phyloP scores from a whole-genome alignment of 2,329 filamentous ascomycete genomes.

The Cladosporium sp. region DNA sequence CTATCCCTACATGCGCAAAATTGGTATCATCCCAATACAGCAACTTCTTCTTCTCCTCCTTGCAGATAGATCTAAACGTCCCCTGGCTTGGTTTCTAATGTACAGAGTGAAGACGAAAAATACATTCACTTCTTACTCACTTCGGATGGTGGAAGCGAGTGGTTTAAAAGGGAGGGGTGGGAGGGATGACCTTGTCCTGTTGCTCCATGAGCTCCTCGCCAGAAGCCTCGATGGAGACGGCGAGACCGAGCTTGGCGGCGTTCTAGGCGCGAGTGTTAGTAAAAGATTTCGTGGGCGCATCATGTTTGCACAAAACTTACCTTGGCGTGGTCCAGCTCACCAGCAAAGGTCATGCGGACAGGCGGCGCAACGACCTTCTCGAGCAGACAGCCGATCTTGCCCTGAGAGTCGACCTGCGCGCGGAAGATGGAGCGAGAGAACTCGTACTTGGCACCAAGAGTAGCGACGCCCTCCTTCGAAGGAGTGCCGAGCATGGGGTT shows the following conservation, averaged over 20 bases:
- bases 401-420: constrained; percentile 91
- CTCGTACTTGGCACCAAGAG: constrained; percentile 95
- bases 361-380: constrained; percentile 95
- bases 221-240: constrained; percentile 83
- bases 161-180: constrained; percentile 33
- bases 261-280: constrained; percentile 54
- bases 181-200: constrained; percentile 53
- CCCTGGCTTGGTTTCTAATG: constrained; percentile 5
- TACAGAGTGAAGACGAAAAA: constrained; percentile 8
- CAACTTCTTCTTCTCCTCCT: background rate
- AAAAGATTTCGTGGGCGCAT: background rate
- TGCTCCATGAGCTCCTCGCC: constrained; percentile 84
- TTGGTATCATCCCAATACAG: constrained; percentile 11
- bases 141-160: background rate
- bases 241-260: constrained; percentile 90
- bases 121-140: constrained; percentile 4
- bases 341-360: constrained; percentile 90
- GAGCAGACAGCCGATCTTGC: constrained; percentile 85
- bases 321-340: constrained; percentile 93
- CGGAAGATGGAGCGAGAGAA: constrained; percentile 95
- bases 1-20: constrained; percentile 14
- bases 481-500: constrained; percentile 67
- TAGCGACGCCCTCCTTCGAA: constrained; percentile 83
- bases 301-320: constrained; percentile 53
- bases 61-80: background rate